Percentiles rank a stretch among this genome's conserved stretches.
Evolutionary conservation across 805 yeast species (phyloP).

Genomic region (Allodekkera sacchari): DNA sequence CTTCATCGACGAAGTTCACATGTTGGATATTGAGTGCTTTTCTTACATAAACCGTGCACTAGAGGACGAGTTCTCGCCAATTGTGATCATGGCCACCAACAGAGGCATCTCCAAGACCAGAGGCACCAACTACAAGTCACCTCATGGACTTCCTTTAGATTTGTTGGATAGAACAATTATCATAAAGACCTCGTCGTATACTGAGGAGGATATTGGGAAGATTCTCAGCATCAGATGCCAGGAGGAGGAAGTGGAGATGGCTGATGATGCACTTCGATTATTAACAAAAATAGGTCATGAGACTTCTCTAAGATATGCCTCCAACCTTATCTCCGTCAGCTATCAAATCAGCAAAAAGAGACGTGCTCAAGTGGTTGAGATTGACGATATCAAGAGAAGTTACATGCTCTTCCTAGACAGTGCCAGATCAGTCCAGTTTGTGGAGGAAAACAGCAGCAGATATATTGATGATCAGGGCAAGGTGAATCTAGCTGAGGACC

Average conservation of each 20-base stretch:
- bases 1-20: constrained; percentile 96
- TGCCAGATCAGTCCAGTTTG: constrained; percentile 64
- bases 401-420: constrained; percentile 80
- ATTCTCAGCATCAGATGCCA: constrained; percentile 78
- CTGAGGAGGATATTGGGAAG: constrained; percentile 67
- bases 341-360: constrained; percentile 75
- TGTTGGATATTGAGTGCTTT: constrained; percentile 95
- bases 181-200: constrained; percentile 87
- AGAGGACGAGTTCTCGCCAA: constrained; percentile 86
- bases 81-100: constrained; percentile 92
- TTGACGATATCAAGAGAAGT: constrained; percentile 76
- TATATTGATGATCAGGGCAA: constrained; percentile 76
- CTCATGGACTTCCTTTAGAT: constrained; percentile 97
- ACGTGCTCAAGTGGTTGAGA: constrained; percentile 53
- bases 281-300: constrained; percentile 67
- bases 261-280: constrained; percentile 61
- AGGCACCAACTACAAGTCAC: constrained; percentile 84
- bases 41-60: constrained; percentile 90
- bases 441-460: constrained; percentile 41
- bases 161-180: constrained; percentile 85
- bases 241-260: constrained; percentile 63
- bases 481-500: constrained; percentile 42
- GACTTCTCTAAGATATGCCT: constrained; percentile 83
- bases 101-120: constrained; percentile 88
- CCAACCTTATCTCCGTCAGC: constrained; percentile 87